Conservation (phyloP, 2,329 filamentous ascomycete species). For the Botrytis aclada region DNA sequence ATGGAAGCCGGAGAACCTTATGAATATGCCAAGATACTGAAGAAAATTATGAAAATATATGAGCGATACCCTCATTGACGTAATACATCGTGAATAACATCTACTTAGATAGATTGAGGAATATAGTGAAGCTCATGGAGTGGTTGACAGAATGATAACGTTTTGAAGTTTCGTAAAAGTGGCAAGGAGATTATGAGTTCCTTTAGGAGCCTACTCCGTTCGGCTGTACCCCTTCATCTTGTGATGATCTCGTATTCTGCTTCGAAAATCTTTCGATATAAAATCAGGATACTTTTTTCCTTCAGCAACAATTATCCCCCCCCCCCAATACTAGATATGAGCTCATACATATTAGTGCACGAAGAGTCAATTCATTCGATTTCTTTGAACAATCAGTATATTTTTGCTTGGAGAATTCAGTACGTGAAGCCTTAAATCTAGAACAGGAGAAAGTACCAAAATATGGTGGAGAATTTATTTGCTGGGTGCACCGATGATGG, state of each 20-base stretch:
- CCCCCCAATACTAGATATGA: background rate
- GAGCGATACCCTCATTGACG: background rate
- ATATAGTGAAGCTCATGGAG: background rate
- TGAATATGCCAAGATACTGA: background rate
- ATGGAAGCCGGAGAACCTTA: background rate
- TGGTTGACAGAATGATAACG: background rate
- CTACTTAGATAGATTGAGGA: background rate
- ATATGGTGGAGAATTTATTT: background rate
- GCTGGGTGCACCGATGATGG: background rate
- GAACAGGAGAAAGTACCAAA: background rate
- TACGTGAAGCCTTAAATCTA: background rate
- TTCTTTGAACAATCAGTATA: background rate
- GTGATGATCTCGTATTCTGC: constrained; percentile 4
- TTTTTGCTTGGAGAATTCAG: background rate
- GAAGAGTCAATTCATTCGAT: background rate
- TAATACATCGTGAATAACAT: background rate
- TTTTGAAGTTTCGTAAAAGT: background rate
- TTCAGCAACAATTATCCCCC: background rate
- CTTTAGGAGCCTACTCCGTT: background rate
- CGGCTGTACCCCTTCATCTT: constrained; percentile 2
- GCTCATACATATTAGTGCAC: background rate
- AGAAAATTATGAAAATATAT: background rate
- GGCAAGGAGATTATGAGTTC: background rate
- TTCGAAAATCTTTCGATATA: background rate
- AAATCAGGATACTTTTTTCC: background rate